Evolutionary conservation across 2,329 filamentous ascomycete species (phyloP).

Genomic region (Epichloe hybrida): DNA sequence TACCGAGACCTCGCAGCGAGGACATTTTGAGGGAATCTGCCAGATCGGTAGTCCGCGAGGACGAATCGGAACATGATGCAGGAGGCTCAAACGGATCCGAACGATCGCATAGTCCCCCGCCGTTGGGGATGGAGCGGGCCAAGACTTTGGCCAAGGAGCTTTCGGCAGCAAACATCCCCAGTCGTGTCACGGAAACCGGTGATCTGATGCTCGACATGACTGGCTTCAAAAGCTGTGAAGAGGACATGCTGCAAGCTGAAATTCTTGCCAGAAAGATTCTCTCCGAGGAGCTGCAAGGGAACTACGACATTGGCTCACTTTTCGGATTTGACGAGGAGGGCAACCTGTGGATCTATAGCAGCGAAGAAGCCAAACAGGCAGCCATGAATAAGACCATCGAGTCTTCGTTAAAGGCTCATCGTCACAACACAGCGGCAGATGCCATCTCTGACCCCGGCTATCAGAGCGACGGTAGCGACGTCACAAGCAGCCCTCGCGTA

Average conservation of each 20-base stretch:
- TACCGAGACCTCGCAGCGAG: constrained; percentile 38
- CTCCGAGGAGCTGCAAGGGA: constrained; percentile 82
- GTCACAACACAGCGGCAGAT: constrained; percentile 51
- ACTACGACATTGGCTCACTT: constrained; percentile 89
- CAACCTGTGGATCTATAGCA: constrained; percentile 99
- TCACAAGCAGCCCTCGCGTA: constrained; percentile 32
- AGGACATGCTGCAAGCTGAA: constrained; percentile 82
- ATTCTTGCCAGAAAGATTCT: constrained; percentile 87
- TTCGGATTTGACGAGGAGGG: constrained; percentile 93
- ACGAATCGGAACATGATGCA: constrained; percentile 22
- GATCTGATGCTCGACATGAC: constrained; percentile 98
- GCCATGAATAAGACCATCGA: constrained; percentile 56
- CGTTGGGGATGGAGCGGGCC: constrained; percentile 65
- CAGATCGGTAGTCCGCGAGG: constrained; percentile 23
- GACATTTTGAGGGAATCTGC: constrained; percentile 36
- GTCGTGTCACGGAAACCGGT: constrained; percentile 78
- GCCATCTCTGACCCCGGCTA: constrained; percentile 88
- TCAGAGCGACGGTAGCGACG: constrained; percentile 72
- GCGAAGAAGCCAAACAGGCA: constrained; percentile 85
- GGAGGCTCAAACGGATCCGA: constrained; percentile 28
- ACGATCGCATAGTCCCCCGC: constrained; percentile 65
- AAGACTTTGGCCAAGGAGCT: constrained; percentile 76
- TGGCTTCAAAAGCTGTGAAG: constrained; percentile 86
- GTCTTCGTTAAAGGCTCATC: constrained; percentile 30
- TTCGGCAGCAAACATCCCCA: constrained; percentile 81